Evolutionary conservation across 1,139 yeast species (phyloP), one percentile per base, ranked within the genome.

Genomic region (Saccharomyces hybrid): DNA sequence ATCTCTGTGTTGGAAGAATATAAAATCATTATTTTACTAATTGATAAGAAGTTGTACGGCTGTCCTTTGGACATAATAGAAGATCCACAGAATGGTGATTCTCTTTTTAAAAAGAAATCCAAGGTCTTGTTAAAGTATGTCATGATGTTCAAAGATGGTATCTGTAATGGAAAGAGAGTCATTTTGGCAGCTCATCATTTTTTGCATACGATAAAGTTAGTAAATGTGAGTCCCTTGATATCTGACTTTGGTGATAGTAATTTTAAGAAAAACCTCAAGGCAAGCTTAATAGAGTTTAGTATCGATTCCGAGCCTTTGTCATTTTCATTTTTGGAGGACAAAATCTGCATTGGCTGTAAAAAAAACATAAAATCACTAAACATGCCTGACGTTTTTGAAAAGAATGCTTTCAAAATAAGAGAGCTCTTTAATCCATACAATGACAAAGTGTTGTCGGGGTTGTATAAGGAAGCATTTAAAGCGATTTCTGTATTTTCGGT

Each of bases 361-460:
- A 88, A 86, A 68, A 97, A 97, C 0, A 90, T 90, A 73, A 96
- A 90, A 71, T 88, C 90, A 63, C 87, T 90, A 44, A 81, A 87
- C 5, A 59, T 68, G 16, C 57, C 64, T 5, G 44, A 16, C 16
- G 12, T 8, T 9, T 38, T 16, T 8, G 24, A 38, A 9, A 38
- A 16, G 19, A 16, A 38, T 4, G n/a, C 8, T 8, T 16, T 38
- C 6, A 38, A 38, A 38, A 16, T 16, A 21, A 38, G 44, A 16
- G 44, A 38, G 7, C 44, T 38, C 2, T 38, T 38, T 16, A 16
- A 38, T 19, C 24, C 19, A 3, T 16, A 38, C 16, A 16, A 38
- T 16, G 24, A 38, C 44, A 38, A 38, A 9, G 21, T 38, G 16
- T 16, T 38, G 9, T 16, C n/a, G 24, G 19, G 12, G 12, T 9